These are phyloP conservation scores for Adiantum capillusveneris DNA, from an alignment of 75 land plant species.

Conservation along the genomic window DNA sequence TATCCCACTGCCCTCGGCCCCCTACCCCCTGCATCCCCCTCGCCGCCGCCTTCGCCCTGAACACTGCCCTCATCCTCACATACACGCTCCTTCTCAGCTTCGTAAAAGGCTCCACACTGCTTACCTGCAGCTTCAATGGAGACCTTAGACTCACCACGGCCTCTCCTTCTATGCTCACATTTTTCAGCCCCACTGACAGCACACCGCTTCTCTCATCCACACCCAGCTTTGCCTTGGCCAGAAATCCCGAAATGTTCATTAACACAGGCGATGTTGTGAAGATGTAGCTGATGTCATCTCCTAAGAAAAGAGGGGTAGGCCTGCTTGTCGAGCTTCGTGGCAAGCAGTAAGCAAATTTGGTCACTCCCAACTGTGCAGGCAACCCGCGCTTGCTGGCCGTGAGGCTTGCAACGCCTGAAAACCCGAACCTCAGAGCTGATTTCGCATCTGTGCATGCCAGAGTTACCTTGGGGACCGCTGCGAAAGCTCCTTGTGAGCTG, in stretches of 20 bases:
- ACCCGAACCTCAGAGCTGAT: conserved; percentile 7
- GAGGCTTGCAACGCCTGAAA: conserved; percentile 33
- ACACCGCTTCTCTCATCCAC: conserved; percentile 34
- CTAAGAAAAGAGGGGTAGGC: conserved; percentile 33
- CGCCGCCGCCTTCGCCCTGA: conserved; percentile 5
- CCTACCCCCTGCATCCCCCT: conserved; percentile 17
- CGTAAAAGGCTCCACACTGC: conserved; percentile 44
- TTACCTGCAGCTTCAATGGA: conserved; percentile 21
- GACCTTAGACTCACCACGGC: conserved; percentile 2
- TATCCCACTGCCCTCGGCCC: conserved; percentile 36
- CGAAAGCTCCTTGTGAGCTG: conserved; percentile 2
- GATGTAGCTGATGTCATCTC: conserved; percentile 17
- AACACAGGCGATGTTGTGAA: conserved; percentile 14
- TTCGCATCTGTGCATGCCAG: conserved; percentile 37
- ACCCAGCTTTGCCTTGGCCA: conserved; percentile 33
- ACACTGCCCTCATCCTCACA: conserved; percentile 23
- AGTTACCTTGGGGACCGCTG: conserved; percentile 13
- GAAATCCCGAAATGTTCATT: conserved; percentile 10
- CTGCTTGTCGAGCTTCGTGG: not conserved
- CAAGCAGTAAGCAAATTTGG: conserved; percentile 39
- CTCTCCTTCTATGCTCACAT: conserved; percentile 20
- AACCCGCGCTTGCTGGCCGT: conserved; percentile 24
- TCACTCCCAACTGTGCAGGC: conserved; percentile 34
- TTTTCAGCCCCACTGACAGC: conserved; percentile 9
- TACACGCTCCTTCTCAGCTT: conserved; percentile 28